Percentiles rank a stretch among this genome's conserved stretches.
Evolutionary conservation across 176 grass and related monocot genomes (phyloP).

Genomic region (sorghum (Sorghum bicolor)): Sorghum_bicolor_NCBIv3 NC_012877.2:5377501-5378000

Average conservation of each 20-base stretch:
- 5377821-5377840: not conserved
- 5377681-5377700: not conserved
- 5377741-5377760: not conserved
- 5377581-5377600: not conserved
- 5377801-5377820: not conserved
- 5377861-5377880: no score
- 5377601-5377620: conserved; percentile 23
- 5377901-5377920: not conserved
- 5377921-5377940: not conserved
- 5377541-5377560: not conserved
- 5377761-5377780: not conserved
- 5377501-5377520: not conserved
- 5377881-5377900: conserved; percentile 3
- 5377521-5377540: not conserved
- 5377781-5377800: no score
- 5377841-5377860: not conserved
- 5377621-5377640: conserved; percentile 1
- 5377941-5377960: not conserved
- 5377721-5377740: not conserved
- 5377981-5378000: not conserved
- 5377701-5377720: not conserved
- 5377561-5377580: not conserved
- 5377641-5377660: not conserved
- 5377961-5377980: not conserved
- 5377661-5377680: not conserved